phyloP scores from a whole-genome alignment of 169 alveolate species.

The Prorocentrum cordatum region DNA sequence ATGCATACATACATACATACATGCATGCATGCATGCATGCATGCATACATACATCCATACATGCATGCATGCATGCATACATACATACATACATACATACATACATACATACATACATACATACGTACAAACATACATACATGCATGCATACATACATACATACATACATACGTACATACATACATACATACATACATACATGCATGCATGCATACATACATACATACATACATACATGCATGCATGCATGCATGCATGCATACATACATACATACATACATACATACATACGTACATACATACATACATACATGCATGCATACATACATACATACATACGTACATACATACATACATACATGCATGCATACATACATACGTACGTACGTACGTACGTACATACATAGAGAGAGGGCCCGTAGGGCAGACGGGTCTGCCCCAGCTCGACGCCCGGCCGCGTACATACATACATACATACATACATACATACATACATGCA shows the following conservation, averaged over 20 bases:
- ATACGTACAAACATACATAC: background rate
- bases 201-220: background rate
- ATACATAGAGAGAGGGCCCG: background rate
- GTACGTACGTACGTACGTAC: background rate
- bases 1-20: too few relatives aligned
- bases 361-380: too few relatives aligned
- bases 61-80: background rate
- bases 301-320: background rate
- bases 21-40: too few relatives aligned
- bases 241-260: background rate
- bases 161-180: background rate
- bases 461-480: too few relatives aligned
- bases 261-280: background rate
- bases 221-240: background rate
- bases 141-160: background rate
- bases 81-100: background rate
- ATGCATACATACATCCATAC: background rate
- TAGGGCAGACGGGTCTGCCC: background rate
- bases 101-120: background rate
- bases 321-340: background rate
- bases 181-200: background rate
- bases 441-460: background rate
- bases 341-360: background rate
- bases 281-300: background rate
- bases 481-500: background rate